phyloP scores from a whole-genome alignment of 768 basidiomycete species.

The Heimioporus sp. region DNA sequence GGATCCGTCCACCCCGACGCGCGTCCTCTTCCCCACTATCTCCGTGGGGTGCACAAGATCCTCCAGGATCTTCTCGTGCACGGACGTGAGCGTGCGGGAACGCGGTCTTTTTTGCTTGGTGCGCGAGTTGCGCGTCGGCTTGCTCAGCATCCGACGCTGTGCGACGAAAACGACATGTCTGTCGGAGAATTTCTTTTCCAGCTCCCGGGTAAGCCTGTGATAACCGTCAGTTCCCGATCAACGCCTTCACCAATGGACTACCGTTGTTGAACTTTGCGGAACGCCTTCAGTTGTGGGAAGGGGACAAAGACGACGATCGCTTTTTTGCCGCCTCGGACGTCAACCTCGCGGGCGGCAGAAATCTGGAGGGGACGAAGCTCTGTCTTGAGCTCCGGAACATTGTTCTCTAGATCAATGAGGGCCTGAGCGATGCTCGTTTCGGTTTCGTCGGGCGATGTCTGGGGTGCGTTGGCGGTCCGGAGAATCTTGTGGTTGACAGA shows the following conservation, averaged over 20 bases:
- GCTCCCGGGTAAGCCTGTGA: constrained; percentile 89
- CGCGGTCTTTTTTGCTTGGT: constrained; percentile 96
- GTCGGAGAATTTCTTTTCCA: constrained; percentile 99
- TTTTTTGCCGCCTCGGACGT: constrained; percentile 99
- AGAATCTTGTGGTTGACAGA: constrained; percentile 85
- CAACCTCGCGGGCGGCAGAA: constrained; percentile 97
- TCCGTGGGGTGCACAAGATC: constrained; percentile 99
- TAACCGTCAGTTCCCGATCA: background rate
- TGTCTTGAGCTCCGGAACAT: constrained; percentile 95
- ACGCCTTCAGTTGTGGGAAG: constrained; percentile 95
- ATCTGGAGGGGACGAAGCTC: constrained; percentile 96
- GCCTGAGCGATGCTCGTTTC: constrained; percentile 94
- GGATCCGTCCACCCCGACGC: constrained; percentile 89
- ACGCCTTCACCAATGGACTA: constrained; percentile 28
- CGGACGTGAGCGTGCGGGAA: constrained; percentile 92
- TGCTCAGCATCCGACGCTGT: constrained; percentile 97
- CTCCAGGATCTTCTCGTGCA: constrained; percentile 98
- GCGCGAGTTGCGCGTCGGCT: constrained; percentile 91
- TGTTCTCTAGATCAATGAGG: constrained; percentile 95
- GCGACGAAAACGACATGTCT: constrained; percentile 98
- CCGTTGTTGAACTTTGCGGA: constrained; percentile 98
- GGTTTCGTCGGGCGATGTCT: constrained; percentile 83
- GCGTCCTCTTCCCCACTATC: constrained; percentile 98
- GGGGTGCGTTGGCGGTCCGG: constrained; percentile 95
- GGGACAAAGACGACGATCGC: constrained; percentile 99